Evolutionary conservation across 305 asterid genomes (phyloP).

Genomic region (Rubia tinctorum): DNA sequence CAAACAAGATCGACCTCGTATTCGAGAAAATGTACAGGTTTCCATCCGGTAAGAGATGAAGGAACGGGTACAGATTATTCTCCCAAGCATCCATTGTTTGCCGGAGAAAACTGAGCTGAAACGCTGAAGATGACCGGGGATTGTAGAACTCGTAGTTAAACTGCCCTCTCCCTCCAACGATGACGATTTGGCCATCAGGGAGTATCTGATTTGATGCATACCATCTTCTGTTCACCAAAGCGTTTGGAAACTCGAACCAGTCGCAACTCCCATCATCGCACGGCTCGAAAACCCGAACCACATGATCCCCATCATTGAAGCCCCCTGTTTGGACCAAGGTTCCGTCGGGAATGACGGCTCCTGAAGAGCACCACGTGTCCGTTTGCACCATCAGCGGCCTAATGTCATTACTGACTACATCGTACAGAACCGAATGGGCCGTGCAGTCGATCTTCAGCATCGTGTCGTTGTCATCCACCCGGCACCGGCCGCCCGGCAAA

Average conservation of each 20-base stretch:
- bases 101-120: slow-evolving; percentile 37
- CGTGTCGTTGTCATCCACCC: slow-evolving; percentile 33
- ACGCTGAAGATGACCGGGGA: slow-evolving; percentile 2
- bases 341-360: slow-evolving; percentile 57
- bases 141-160: slow-evolving; percentile 58
- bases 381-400: slow-evolving; percentile 50
- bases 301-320: slow-evolving; percentile 56
- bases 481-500: slow-evolving; percentile 45
- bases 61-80: slow-evolving; percentile 63
- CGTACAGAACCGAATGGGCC: slow-evolving; percentile 64
- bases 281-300: slow-evolving; percentile 31
- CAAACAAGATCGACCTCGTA: slow-evolving; percentile 37
- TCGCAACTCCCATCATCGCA: slow-evolving; percentile 40
- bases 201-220: slow-evolving; percentile 61
- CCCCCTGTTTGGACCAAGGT: slow-evolving; percentile 68
- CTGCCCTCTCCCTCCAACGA: slow-evolving; percentile 60
- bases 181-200: slow-evolving; percentile 54
- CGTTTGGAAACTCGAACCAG: slow-evolving; percentile 50
- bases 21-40: slow-evolving; percentile 57
- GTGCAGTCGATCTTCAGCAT: slow-evolving; percentile 48
- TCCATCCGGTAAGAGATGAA: slow-evolving; percentile 63
- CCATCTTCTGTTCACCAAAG: slow-evolving; percentile 51
- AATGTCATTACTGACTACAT: slow-evolving; percentile 30
- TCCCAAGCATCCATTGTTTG: slow-evolving; percentile 46
- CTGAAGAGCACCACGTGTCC: slow-evolving; percentile 79